These are phyloP conservation scores for Daldinia vernicosa DNA, from an alignment of 495 filamentous ascomycete genomes.

Conservation along the genomic window DNA sequence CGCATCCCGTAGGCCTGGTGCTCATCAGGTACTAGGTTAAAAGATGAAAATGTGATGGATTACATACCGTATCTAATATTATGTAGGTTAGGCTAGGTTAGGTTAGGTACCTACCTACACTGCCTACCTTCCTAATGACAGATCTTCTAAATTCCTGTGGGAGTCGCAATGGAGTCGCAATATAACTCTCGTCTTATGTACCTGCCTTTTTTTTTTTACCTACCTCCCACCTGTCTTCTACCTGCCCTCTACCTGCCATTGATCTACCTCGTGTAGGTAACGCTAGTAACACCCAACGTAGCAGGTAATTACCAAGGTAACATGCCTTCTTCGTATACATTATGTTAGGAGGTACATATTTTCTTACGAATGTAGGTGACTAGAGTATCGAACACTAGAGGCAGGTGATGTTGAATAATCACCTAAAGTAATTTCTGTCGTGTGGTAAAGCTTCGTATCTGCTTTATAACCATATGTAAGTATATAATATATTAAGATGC, in stretches of 20 bases:
- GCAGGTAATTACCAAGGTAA: not conserved
- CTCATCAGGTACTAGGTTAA: not conserved
- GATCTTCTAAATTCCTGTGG: constrained; percentile 5
- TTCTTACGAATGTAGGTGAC: not conserved
- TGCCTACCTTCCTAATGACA: not conserved
- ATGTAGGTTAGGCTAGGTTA: no score
- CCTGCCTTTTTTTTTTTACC: not conserved
- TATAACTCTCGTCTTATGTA: not conserved
- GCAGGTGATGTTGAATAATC: not conserved
- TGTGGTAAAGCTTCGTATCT: not conserved
- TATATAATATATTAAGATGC: not conserved
- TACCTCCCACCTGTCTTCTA: not conserved
- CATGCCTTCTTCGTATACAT: not conserved
- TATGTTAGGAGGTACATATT: no score
- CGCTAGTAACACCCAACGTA: constrained; percentile 3
- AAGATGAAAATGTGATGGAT: constrained; percentile 10
- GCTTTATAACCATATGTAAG: not conserved
- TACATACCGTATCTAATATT: no score
- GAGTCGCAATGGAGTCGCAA: constrained; percentile 13
- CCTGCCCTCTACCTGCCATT: not conserved
- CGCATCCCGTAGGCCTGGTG: not conserved
- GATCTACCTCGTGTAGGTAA: not conserved
- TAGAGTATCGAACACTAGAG: not conserved
- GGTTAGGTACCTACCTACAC: no score
- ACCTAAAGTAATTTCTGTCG: not conserved